A percentile compares a stretch with the other conserved stretches of the same genome.
Evolutionary conservation across 805 yeast genomes (phyloP).

Genomic region (Danielia oregonensis): DNA sequence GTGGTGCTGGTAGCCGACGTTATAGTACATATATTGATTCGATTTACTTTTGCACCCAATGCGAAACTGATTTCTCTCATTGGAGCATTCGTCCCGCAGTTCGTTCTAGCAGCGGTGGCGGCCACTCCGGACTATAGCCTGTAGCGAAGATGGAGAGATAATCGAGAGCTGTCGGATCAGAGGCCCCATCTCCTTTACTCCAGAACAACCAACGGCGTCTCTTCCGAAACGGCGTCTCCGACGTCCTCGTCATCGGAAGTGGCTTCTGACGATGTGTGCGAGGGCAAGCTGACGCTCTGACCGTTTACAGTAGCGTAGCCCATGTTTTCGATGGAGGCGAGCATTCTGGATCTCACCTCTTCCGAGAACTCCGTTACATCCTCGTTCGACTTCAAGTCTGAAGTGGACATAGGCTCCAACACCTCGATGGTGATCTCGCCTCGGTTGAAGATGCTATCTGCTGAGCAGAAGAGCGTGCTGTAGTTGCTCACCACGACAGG

Average conservation of each 20-base stretch:
- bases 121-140: too few species aligned
- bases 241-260: conserved; percentile 11
- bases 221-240: conserved; percentile 15
- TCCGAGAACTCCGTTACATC: conserved; percentile 63
- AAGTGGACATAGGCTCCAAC: conserved; percentile 75
- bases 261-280: too few species aligned
- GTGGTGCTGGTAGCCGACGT: too few species aligned
- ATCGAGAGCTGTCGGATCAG: too few species aligned
- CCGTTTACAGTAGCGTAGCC: too few species aligned
- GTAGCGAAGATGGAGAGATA: too few species aligned
- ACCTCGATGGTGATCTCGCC: conserved; percentile 81
- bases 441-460: conserved; percentile 58
- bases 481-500: conserved; percentile 90
- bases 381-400: conserved; percentile 57
- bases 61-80: too few species aligned
- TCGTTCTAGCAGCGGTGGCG: too few species aligned
- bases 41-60: too few species aligned
- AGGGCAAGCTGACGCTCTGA: too few species aligned
- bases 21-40: too few species aligned
- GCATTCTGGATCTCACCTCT: conserved; percentile 59
- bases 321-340: conserved; percentile 30
- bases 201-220: conserved; percentile 14
- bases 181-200: conserved; percentile 4
- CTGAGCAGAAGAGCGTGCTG: conserved; percentile 62
- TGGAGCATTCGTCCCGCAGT: too few species aligned